A percentile compares a stretch with the other conserved stretches of the same genome.
Conservation (phyloP, 208 protist genomes). For the Strigomonas culicis region DNA sequence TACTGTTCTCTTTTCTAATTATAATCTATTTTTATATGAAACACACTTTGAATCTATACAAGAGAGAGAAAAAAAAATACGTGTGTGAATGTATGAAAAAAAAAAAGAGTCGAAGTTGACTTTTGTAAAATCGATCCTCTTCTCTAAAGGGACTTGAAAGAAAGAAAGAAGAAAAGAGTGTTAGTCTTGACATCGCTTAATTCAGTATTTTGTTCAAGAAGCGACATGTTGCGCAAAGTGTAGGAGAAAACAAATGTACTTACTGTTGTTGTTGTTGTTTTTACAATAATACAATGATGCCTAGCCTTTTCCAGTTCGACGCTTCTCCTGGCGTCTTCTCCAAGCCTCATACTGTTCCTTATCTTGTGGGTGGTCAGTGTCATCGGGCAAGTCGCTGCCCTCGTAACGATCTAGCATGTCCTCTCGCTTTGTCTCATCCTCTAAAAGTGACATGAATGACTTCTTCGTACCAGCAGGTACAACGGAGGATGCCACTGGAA, state of each 20-base stretch:
- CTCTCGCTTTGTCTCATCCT: background rate
- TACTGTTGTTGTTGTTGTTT: background rate
- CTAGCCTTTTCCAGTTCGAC: conserved; percentile 3
- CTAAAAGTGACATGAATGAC: background rate
- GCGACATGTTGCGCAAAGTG: background rate
- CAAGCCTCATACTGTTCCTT: conserved; percentile 45
- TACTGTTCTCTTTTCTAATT: background rate
- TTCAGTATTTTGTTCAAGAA: background rate
- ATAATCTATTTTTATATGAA: conserved; percentile 16
- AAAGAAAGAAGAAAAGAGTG: background rate
- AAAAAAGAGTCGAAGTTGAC: background rate
- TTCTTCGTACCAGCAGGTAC: background rate
- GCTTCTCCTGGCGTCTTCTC: conserved; percentile 29
- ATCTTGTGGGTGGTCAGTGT: conserved; percentile 65
- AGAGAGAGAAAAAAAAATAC: conserved; percentile 1
- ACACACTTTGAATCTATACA: background rate
- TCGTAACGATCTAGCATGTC: conserved; percentile 22
- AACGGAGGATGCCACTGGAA: background rate
- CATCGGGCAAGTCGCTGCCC: conserved; percentile 35
- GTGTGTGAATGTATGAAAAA: background rate
- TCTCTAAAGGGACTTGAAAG: background rate
- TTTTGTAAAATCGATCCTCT: background rate
- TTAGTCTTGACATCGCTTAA: background rate
- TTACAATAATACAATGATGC: conserved; percentile 2
- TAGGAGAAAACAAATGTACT: conserved; percentile 2